Evolutionary conservation across 495 filamentous ascomycete species (phyloP), one percentile per base, ranked within the genome.

Genomic region (Trypethelium eluteriae): DNA sequence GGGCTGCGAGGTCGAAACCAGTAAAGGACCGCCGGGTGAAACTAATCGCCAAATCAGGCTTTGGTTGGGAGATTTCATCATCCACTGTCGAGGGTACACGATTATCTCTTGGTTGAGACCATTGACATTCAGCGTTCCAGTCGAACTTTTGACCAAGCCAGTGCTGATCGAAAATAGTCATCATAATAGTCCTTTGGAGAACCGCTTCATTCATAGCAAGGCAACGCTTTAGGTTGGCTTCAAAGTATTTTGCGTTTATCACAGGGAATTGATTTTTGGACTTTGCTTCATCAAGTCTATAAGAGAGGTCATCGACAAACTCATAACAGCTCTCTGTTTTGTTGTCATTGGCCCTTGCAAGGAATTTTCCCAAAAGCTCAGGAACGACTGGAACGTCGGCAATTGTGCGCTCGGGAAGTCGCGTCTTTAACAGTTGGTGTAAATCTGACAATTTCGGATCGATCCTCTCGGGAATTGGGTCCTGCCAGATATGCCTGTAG

Each of bases 141-240:
- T 59, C 53, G 32, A 59, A 59, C 14, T 59, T 59, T 36, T 59
- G n/a, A 59, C 32, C 53, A 34, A 59, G 32, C 53, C 53, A 59
- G 32, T 59, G 32, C 32, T 32, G n/a, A 59, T 36, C 14, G 32
- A 59, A 59, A 59, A 59, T 59, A 59, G n/a, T 59, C 53, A 59
- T 59, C 53, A 59, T 59, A 36, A 59, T 59, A 59, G 53, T 59
- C 53, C 53, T 59, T 59, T 59, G 53, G 18, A 59, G 53, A 14
- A 59, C 53, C 18, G 53, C 53, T 14, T 59, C 53, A 59, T 59
- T 59, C 53, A 36, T 59, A 32, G n/a, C 53, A 59, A 59, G 53
- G 32, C 53, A 59, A 36, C 53, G 53, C 53, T 2, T 36, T 4
- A 59, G n/a, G 32, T 59, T 59, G 53, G 53, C 53, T 59, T 59